phyloP scores from a whole-genome alignment of 225 moss, liverwort and hornwort genomes.

The Climacium dendroides region DNA sequence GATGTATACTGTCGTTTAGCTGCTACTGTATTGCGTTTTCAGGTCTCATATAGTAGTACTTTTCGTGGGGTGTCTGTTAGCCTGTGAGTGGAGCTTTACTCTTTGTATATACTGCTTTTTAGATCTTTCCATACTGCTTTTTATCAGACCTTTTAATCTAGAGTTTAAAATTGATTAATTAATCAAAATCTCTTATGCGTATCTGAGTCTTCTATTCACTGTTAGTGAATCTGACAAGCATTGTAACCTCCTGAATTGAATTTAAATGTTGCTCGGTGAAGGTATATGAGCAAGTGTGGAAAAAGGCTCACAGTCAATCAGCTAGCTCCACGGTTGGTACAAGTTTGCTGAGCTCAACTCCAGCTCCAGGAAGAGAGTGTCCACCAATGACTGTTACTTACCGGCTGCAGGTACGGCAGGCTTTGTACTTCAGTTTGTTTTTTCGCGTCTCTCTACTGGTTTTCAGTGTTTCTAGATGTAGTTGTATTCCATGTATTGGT shows the following conservation, averaged over 20 bases:
- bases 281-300: constrained; percentile 99
- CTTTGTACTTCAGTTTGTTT: background rate
- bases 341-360: constrained; percentile 63
- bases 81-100: background rate
- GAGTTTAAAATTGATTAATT: too few relatives aligned
- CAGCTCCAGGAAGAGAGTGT: constrained; percentile 70
- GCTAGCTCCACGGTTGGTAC: constrained; percentile 47
- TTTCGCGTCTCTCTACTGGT: background rate
- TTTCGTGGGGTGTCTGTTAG: background rate
- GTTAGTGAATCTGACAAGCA: background rate
- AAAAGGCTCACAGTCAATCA: constrained; percentile 81
- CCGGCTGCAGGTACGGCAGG: constrained; percentile 66
- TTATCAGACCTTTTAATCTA: background rate
- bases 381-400: constrained; percentile 98
- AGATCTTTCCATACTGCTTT: background rate
- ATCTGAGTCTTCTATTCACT: background rate
- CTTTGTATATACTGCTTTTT: background rate
- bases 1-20: background rate
- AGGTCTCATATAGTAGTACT: background rate
- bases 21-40: background rate
- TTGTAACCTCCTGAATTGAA: background rate
- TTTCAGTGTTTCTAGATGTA: background rate
- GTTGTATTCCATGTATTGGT: background rate
- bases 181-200: background rate
- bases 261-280: background rate